These are phyloP conservation scores for Tetraselmis chui DNA, from an alignment of 139 green algal species.

Conservation along the genomic window DNA sequence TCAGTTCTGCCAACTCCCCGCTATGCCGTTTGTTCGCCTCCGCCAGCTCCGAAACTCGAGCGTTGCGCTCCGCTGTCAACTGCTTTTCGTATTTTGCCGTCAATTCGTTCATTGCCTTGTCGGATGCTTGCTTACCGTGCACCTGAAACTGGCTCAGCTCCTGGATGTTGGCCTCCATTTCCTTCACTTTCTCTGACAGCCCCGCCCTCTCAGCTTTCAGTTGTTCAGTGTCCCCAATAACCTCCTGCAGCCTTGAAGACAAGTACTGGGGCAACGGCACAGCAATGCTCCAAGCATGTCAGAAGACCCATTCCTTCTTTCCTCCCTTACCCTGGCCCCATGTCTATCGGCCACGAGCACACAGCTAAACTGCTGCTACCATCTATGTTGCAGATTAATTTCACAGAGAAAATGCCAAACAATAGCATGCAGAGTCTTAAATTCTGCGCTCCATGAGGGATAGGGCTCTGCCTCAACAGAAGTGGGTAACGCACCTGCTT, in stretches of 20 bases:
- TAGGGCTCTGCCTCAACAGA: no score
- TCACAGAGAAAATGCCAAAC: no score
- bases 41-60: not conserved
- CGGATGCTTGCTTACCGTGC: not conserved
- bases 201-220: not conserved
- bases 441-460: no score
- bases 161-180: not conserved
- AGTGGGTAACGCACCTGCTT: constrained; percentile 72
- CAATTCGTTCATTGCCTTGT: not conserved
- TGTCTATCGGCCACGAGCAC: no score
- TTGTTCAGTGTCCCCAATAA: not conserved
- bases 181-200: not conserved
- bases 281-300: no score
- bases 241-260: not conserved
- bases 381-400: no score
- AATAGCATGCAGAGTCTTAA: no score
- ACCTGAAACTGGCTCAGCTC: not conserved
- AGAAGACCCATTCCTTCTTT: no score
- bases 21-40: not conserved
- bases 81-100: not conserved
- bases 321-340: no score
- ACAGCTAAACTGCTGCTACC: no score
- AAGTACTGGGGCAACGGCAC: not conserved
- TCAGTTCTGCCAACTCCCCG: not conserved
- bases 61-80: not conserved